Percentiles rank a stretch among this genome's conserved stretches.
Conservation (phyloP, 345 rosid species). For the Gossypium bickii region DNA sequence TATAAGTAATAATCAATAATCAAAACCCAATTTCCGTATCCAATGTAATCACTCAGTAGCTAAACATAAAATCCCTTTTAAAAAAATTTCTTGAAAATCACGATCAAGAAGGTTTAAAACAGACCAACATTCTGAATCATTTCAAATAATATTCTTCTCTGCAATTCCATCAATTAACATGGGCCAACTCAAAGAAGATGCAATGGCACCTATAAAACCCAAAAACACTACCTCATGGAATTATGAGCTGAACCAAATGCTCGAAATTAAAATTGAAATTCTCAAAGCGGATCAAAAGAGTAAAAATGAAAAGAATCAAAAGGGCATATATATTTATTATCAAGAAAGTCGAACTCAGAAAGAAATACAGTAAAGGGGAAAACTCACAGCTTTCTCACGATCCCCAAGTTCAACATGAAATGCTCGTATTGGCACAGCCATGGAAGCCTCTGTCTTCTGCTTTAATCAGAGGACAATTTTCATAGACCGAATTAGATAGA, state of each 20-base stretch:
- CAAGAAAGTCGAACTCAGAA: background rate
- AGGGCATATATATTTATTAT: background rate
- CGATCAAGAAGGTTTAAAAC: no score
- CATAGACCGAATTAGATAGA: slow-evolving; percentile 4
- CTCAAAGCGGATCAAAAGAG: background rate
- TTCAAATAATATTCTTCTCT: background rate
- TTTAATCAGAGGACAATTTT: slow-evolving; percentile 1
- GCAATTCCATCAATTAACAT: background rate
- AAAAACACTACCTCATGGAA: background rate
- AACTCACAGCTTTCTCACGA: slow-evolving; percentile 89
- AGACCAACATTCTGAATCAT: background rate
- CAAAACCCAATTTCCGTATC: background rate
- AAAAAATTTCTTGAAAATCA: background rate
- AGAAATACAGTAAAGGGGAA: background rate
- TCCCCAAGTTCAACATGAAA: slow-evolving; percentile 72
- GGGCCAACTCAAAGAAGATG: background rate
- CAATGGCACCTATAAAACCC: background rate
- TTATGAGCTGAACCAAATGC: background rate
- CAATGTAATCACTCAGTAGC: background rate
- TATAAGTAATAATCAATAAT: background rate
- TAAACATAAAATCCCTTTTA: background rate
- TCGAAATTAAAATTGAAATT: background rate
- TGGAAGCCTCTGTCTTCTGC: slow-evolving; percentile 42
- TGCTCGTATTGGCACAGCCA: slow-evolving; percentile 53
- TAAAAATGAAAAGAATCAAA: background rate